phyloP scores from a whole-genome alignment of 2,329 filamentous ascomycete genomes.

The Aureobasidium pullulans region DNA sequence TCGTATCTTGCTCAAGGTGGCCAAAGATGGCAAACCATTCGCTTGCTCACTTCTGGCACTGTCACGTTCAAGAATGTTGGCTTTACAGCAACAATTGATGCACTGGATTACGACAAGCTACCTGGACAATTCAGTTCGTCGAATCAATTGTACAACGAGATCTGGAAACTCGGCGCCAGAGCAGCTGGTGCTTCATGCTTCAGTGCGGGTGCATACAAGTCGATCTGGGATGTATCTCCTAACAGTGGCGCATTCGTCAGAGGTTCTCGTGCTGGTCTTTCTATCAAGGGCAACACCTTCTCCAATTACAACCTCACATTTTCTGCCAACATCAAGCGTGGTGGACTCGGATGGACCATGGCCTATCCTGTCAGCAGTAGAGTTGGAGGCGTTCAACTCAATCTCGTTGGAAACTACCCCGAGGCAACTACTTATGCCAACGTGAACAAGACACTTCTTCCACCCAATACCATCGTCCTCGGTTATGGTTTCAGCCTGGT shows the following conservation, averaged over 20 bases:
- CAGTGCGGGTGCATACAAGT: constrained; percentile 30
- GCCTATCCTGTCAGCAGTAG: constrained; percentile 22
- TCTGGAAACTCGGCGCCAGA: constrained; percentile 34
- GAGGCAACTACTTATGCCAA: constrained; percentile 25
- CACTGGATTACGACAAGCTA: constrained; percentile 19
- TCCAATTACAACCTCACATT: constrained; percentile 34
- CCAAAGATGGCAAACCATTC: constrained; percentile 35
- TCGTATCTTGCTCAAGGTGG: constrained; percentile 35
- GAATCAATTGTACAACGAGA: constrained; percentile 27
- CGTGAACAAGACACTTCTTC: constrained; percentile 28
- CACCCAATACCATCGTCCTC: constrained; percentile 30
- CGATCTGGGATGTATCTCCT: constrained; percentile 29
- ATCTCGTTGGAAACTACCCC: constrained; percentile 10
- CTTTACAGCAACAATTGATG: constrained; percentile 26
- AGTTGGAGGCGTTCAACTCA: constrained; percentile 23
- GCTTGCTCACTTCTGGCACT: constrained; percentile 28
- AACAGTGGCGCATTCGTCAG: constrained; percentile 30
- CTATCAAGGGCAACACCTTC: constrained; percentile 19
- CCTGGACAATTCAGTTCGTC: constrained; percentile 26
- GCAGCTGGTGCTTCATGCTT: constrained; percentile 31
- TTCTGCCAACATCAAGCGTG: constrained; percentile 31
- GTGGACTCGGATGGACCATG: constrained; percentile 34
- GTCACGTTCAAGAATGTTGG: constrained; percentile 27
- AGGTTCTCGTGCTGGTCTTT: constrained; percentile 27
- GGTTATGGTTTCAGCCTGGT: constrained; percentile 30